Evolutionary conservation across 2,329 filamentous ascomycete genomes (phyloP).

Genomic region (Sclerotinia borealis): DNA sequence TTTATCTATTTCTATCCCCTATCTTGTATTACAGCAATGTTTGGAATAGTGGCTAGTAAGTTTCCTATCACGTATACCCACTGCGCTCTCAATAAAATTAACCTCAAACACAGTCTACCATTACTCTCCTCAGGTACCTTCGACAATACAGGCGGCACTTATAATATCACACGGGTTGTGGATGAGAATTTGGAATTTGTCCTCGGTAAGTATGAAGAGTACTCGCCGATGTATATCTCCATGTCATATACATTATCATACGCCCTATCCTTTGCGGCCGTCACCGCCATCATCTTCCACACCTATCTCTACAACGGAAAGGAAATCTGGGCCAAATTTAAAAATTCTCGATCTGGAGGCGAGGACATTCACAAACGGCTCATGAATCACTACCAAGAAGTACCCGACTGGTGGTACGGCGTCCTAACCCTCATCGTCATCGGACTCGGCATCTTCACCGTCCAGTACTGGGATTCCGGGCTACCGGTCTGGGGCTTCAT

Average conservation of each 20-base stretch:
- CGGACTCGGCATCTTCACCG: constrained; percentile 33
- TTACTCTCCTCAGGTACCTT: not conserved
- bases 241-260: constrained; percentile 38
- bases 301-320: constrained; percentile 61
- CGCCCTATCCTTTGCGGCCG: constrained; percentile 64
- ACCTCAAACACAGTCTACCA: not conserved
- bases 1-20: not conserved
- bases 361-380: constrained; percentile 44
- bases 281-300: constrained; percentile 64
- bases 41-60: constrained; percentile 53
- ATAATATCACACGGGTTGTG: constrained; percentile 59
- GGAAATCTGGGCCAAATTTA: constrained; percentile 42
- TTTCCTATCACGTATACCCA: not conserved
- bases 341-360: constrained; percentile 13
- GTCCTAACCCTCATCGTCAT: constrained; percentile 41
- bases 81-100: not conserved
- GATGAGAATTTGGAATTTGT: constrained; percentile 36
- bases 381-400: constrained; percentile 42
- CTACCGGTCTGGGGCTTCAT: constrained; percentile 39
- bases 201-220: not conserved
- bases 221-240: not conserved
- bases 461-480: constrained; percentile 27
- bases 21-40: constrained; percentile 56
- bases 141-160: constrained; percentile 59
- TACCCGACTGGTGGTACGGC: constrained; percentile 50